Percentiles rank a stretch among this genome's conserved stretches.
Evolutionary conservation across 768 basidiomycete genomes (phyloP).

Genomic region (Tephrocybe rancida): DNA sequence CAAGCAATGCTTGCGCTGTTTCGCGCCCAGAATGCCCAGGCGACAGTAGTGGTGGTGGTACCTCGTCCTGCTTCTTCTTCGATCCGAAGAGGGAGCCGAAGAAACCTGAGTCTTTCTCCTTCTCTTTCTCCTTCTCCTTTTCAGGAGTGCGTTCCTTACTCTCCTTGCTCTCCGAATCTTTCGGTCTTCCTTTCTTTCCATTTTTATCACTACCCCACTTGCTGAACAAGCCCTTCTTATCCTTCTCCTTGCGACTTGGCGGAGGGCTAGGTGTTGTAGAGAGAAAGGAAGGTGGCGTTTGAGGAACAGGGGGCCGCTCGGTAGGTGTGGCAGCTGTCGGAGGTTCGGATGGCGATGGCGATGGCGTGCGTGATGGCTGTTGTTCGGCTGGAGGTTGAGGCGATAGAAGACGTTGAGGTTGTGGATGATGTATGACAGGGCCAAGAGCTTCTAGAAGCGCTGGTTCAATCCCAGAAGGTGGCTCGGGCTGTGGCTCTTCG

Average conservation of each 20-base stretch:
- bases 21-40: conserved; percentile 70
- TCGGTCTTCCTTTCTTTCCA: conserved; percentile 48
- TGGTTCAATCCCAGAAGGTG: conserved; percentile 31
- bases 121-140: conserved; percentile 46
- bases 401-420: conserved; percentile 57
- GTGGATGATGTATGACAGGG: conserved; percentile 64
- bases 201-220: conserved; percentile 73
- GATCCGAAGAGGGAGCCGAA: conserved; percentile 90
- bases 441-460: conserved; percentile 35
- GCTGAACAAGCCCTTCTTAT: conserved; percentile 67
- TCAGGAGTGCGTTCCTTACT: conserved; percentile 36
- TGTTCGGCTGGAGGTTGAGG: conserved; percentile 39
- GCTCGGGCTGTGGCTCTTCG: conserved; percentile 14
- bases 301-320: conserved; percentile 26
- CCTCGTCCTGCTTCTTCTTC: conserved; percentile 82
- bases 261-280: conserved; percentile 33
- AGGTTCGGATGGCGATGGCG: conserved; percentile 51
- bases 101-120: conserved; percentile 81
- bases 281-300: conserved; percentile 32
- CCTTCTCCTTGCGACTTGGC: conserved; percentile 64
- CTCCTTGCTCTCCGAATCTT: conserved; percentile 15
- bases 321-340: conserved; percentile 22
- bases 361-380: conserved; percentile 58
- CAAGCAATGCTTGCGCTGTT: conserved; percentile 84
- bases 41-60: conserved; percentile 32